phyloP scores from a whole-genome alignment of 768 basidiomycete species.

The Gloeophyllum trabeum region DNA sequence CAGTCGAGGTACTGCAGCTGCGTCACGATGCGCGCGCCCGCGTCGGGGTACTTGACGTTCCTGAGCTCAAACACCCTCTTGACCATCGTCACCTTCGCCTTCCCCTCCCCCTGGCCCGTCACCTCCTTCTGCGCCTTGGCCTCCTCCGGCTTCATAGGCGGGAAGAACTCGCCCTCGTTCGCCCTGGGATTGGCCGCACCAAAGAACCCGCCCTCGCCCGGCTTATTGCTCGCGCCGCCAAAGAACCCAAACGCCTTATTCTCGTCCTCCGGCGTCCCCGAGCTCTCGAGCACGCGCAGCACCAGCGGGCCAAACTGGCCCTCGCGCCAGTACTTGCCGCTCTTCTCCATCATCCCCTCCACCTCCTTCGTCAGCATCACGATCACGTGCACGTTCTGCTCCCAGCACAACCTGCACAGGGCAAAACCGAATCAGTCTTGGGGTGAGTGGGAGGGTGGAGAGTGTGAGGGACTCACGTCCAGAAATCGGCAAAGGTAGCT shows the following conservation, averaged over 20 bases:
- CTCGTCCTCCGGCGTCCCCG: conserved; percentile 30
- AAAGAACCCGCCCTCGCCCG: conserved; percentile 12
- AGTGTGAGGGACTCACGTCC: conserved; percentile 76
- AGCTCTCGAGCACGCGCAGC: conserved; percentile 38
- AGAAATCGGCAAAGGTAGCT: conserved; percentile 86
- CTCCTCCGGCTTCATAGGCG: conserved; percentile 12
- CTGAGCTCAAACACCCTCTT: conserved; percentile 60
- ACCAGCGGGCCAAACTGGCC: conserved; percentile 60
- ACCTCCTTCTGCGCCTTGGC: neutral
- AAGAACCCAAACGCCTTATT: neutral
- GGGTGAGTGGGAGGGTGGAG: neutral
- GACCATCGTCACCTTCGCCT: conserved; percentile 25
- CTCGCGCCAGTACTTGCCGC: conserved; percentile 81
- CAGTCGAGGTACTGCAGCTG: conserved; percentile 92
- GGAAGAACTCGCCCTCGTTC: conserved; percentile 29
- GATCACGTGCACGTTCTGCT: conserved; percentile 89
- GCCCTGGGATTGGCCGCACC: conserved; percentile 9
- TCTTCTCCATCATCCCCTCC: conserved; percentile 83
- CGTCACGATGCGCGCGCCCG: conserved; percentile 53
- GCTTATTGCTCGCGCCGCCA: conserved; percentile 4
- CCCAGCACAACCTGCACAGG: conserved; percentile 65
- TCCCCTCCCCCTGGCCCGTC: conserved; percentile 5
- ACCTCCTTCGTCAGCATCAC: conserved; percentile 94
- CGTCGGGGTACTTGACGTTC: conserved; percentile 47
- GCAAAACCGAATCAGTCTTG: neutral